Base-by-base conservation (phyloP, 2,329 filamentous ascomycete species). In the Cercospora sesami region DNA sequence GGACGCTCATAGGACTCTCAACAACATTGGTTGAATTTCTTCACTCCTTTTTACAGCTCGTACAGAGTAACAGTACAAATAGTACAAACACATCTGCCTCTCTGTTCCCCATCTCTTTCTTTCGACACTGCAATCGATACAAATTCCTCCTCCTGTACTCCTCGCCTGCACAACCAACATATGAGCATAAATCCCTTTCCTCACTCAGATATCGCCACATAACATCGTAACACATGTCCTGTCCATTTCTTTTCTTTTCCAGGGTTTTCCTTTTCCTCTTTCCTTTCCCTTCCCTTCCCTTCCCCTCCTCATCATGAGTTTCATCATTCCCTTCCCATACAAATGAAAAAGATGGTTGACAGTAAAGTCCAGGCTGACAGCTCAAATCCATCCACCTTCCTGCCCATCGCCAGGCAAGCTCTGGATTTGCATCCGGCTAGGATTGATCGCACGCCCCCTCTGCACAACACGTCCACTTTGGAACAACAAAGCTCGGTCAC, bases 401-500 rank as follows among this genome's bases (percentile, higher is more conserved):
- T 68, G 66, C 28, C 61, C 59, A 14, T 65, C 36, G 6, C 31
- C 59, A 7, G 66, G 66, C 30, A 68, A 28, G 12, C 48, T 63
- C 42, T 63, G 66, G n/a, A 63, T 60, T 21, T 55, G 57, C 51
- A 61, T 64, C 21, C 67, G 61, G 5, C 63, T 66, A 8, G 67
- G 67, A 5, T 65, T 65, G 23, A 45, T 64, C 8, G 67, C 66
- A 5, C 69, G 68, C 21, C 67, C 68, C 65, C 72, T 67, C n/a
- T 74, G 72, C 36, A 75, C 73, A 30, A 69, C 69, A 28, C 74
- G 70, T 18, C 74, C 74, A 16, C 74, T 71, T n/a, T 70, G 68
- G 62, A 75, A 73, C 18, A 75, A 57, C 39, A 74, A 55, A 9
- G 73, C 69, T 5, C 74, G 68, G 53, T 77, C 74, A 26, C 69